Conservation (phyloP, 352 stramenopile genomes). For the Globisporangium ultimum region DNA sequence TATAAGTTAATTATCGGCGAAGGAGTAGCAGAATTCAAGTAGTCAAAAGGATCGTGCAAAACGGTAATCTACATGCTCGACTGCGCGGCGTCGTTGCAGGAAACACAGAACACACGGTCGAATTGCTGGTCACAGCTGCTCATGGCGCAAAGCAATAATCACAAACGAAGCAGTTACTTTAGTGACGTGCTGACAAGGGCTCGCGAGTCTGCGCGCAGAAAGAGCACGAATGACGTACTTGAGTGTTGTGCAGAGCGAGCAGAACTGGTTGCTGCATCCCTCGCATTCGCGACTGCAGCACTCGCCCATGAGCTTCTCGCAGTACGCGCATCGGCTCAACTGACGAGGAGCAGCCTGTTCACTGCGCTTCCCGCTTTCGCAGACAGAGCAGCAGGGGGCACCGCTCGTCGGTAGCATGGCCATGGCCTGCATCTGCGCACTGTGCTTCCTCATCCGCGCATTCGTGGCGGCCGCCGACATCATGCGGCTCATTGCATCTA, state of each 20-base stretch:
- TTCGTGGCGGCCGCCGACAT: constrained; percentile 72
- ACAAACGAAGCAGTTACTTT: not conserved
- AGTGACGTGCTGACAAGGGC: too few relatives aligned
- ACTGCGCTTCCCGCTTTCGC: constrained; percentile 20
- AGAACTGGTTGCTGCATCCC: constrained; percentile 52
- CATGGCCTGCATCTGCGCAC: constrained; percentile 31
- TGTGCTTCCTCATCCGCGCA: constrained; percentile 68
- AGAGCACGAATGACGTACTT: constrained; percentile 37
- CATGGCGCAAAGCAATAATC: not conserved
- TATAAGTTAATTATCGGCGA: constrained; percentile 14
- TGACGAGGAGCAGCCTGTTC: constrained; percentile 7
- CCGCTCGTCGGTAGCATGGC: constrained; percentile 6
- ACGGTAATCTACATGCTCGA: constrained; percentile 16
- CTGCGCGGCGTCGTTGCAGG: constrained; percentile 49
- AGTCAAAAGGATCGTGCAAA: not conserved
- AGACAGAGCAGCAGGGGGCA: constrained; percentile 33
- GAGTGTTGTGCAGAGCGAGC: constrained; percentile 79
- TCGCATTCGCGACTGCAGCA: constrained; percentile 67
- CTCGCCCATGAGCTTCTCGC: constrained; percentile 48
- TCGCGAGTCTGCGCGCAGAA: not conserved
- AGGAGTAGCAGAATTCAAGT: not conserved
- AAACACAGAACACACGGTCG: constrained; percentile 75
- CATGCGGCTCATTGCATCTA: constrained; percentile 72
- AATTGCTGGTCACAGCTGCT: constrained; percentile 68
- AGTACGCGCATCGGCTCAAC: constrained; percentile 53